Evolutionary conservation across 2,329 filamentous ascomycete genomes (phyloP).

Genomic region (Blastomyces silverae): DNA sequence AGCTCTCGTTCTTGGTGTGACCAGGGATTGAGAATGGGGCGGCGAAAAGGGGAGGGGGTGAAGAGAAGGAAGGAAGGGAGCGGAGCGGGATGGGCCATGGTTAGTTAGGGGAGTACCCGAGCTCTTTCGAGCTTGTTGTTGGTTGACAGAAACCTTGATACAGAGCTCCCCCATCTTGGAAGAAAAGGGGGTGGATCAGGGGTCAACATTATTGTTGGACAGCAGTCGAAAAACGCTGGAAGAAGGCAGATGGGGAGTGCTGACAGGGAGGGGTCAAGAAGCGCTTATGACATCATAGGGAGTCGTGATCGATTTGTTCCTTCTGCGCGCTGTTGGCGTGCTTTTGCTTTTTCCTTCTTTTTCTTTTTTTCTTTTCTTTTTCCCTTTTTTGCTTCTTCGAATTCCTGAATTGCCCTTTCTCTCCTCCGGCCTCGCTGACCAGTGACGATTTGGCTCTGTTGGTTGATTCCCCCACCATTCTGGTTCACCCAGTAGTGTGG

Average conservation of each 20-base stretch:
- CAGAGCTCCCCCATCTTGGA: background rate
- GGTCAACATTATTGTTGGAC: background rate
- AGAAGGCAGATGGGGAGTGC: background rate
- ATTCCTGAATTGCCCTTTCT: background rate
- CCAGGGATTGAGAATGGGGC: slow-evolving; percentile 1
- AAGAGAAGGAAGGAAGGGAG: background rate
- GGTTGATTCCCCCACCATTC: slow-evolving; percentile 1
- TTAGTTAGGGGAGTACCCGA: slow-evolving; percentile 1
- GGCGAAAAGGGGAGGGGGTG: background rate
- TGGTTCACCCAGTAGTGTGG: slow-evolving; percentile 11
- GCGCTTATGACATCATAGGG: background rate
- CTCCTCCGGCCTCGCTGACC: background rate
- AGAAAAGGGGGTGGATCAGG: slow-evolving; percentile 3
- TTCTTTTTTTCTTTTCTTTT: background rate
- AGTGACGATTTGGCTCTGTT: background rate
- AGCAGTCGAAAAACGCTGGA: background rate
- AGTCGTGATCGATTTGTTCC: background rate
- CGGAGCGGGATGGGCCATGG: slow-evolving; percentile 11
- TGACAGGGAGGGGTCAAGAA: background rate
- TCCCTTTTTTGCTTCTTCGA: background rate
- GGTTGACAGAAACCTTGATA: background rate
- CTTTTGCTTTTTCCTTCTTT: background rate
- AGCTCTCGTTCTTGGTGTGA: background rate
- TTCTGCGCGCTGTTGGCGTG: background rate
- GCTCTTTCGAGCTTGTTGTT: background rate